A percentile compares a stretch with the other conserved stretches of the same genome.
These are phyloP conservation scores for Diaporthe citriasiana DNA, from an alignment of 2,329 filamentous ascomycete genomes.

Conservation along the genomic window DNA sequence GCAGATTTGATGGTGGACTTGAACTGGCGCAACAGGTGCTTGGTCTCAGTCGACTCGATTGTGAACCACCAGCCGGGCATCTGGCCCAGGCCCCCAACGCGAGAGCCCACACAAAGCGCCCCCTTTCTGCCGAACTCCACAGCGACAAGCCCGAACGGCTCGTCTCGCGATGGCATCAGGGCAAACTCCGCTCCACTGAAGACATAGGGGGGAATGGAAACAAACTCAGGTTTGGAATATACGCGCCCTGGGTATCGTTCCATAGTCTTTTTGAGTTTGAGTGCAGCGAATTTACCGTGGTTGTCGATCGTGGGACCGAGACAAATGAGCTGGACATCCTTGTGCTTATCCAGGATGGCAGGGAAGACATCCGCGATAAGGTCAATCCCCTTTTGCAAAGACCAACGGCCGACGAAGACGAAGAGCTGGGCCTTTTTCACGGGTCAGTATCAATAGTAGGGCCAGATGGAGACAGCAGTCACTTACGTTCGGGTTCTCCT, in stretches of 20 bases:
- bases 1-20: constrained; percentile 73
- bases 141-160: constrained; percentile 77
- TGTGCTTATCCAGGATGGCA: constrained; percentile 69
- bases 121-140: constrained; percentile 78
- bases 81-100: constrained; percentile 76
- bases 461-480: fast-evolving
- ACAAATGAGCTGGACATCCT: constrained; percentile 72
- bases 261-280: constrained; percentile 75
- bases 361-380: constrained; percentile 77
- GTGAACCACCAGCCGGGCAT: constrained; percentile 82
- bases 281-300: constrained; percentile 75
- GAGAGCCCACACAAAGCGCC: constrained; percentile 74
- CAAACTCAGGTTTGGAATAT: constrained; percentile 78
- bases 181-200: constrained; percentile 78
- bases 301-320: constrained; percentile 76
- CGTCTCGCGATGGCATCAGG: constrained; percentile 77
- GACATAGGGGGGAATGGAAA: constrained; percentile 73
- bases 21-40: constrained; percentile 74
- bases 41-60: constrained; percentile 66
- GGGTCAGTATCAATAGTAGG: not conserved
- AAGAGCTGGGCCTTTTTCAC: constrained; percentile 67
- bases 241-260: constrained; percentile 75
- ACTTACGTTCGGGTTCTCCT: constrained; percentile 65
- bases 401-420: constrained; percentile 79
- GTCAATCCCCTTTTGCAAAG: constrained; percentile 77